Conservation (phyloP, 257 asterid genomes). For the Gentiana macrophylla region DNA sequence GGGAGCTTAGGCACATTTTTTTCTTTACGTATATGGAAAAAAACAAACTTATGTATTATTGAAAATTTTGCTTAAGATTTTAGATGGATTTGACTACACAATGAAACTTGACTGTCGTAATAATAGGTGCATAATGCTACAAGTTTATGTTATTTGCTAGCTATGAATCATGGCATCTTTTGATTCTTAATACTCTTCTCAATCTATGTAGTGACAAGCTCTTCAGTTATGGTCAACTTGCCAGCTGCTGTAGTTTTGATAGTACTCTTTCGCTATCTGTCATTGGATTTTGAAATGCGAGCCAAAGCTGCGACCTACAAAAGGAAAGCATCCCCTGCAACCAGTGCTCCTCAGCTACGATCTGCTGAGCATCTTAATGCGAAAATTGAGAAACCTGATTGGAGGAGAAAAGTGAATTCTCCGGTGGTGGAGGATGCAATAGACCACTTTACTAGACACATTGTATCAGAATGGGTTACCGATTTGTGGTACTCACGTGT, state of each 20-base stretch:
- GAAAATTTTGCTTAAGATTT: no score
- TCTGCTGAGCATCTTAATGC: slow-evolving; percentile 28
- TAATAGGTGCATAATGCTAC: no score
- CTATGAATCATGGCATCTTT: background rate
- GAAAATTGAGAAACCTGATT: slow-evolving; percentile 43
- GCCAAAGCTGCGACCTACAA: slow-evolving; percentile 74
- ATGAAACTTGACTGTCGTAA: no score
- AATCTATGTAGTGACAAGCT: slow-evolving; percentile 63
- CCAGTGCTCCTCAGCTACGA: slow-evolving; percentile 25
- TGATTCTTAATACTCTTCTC: background rate
- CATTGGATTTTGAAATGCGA: slow-evolving; percentile 74
- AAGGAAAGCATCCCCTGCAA: slow-evolving; percentile 38
- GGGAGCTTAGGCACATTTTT: no score
- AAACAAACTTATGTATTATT: no score
- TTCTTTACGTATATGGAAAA: no score
- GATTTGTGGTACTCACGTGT: slow-evolving; percentile 90
- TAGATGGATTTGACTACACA: no score
- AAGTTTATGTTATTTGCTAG: background rate
- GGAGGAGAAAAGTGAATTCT: slow-evolving; percentile 88
- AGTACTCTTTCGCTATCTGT: slow-evolving; percentile 58
- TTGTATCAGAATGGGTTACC: slow-evolving; percentile 96
- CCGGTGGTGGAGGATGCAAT: slow-evolving; percentile 89
- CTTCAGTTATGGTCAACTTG: slow-evolving; percentile 82
- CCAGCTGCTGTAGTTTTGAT: slow-evolving; percentile 72
- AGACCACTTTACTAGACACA: slow-evolving; percentile 72